Evolutionary conservation across 257 asterid genomes (phyloP), one percentile per base, ranked within the genome.

Genomic region (Ajuga chamaepitys): DNA sequence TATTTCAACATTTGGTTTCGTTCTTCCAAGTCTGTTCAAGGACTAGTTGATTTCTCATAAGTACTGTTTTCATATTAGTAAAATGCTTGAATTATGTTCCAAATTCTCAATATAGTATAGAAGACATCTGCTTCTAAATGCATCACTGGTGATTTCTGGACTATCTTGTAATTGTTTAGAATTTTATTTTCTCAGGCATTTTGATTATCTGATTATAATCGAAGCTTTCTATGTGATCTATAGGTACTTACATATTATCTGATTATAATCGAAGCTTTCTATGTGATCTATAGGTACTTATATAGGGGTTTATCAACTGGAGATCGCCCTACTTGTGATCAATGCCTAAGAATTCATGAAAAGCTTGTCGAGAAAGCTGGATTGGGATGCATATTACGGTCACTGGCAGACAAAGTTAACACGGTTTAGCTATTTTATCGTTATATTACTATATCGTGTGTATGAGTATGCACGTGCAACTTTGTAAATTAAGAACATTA

Each of bases 301-400:
- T 94, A 90, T 73, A 81, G 96, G 75, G 99, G 99, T 52, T 82
- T 94, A 80, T 79, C 98, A 5, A 94, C 99, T 0, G 98, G 99
- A 59, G 98, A 94, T 79, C 87, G 99, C 38, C 98, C 99, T 26
- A 94, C 99, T 4, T 94, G 99, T 48, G 98, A 94, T 67, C 99
- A 94, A 56, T 94, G 98, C 83, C 74, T 90, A 58, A 74, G 80
- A 58, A 90, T 94, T 75, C 99, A 90, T 50, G 99, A 94, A 78
- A 94, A 82, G 80, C 83, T 94, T 56, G 88, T 95, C 5, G 91
- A 94, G 81, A 90, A 75, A 76, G 99, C 98, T 65, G 99, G 99
- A 30, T 66, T 94, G 74, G 99, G 99, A 0, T 90, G 99, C 88
- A 90, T 94, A 76, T 64, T 90, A 38, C 86, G 98, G 18, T 86